phyloP scores from a whole-genome alignment of 768 basidiomycete species.

The Saitozyma podzolica region DNA sequence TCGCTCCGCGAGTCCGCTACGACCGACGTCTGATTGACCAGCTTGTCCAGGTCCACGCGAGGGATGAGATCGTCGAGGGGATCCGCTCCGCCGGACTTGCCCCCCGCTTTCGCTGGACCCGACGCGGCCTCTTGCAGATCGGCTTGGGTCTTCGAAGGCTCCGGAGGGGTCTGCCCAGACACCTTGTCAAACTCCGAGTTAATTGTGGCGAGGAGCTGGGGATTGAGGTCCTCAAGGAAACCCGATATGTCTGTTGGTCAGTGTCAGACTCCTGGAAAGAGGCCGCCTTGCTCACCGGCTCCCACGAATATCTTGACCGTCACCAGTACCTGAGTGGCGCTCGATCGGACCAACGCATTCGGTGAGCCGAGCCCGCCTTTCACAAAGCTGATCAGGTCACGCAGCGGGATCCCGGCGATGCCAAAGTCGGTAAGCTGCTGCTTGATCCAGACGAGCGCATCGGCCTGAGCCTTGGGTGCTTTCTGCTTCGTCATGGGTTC shows the following conservation, averaged over 20 bases:
- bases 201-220: constrained; percentile 88
- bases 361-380: constrained; percentile 85
- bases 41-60: constrained; percentile 82
- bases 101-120: constrained; percentile 55
- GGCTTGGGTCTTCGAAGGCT: constrained; percentile 71
- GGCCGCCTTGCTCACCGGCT: constrained; percentile 60
- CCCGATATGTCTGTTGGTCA: constrained; percentile 73
- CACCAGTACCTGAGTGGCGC: constrained; percentile 87
- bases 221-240: constrained; percentile 89
- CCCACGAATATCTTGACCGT: constrained; percentile 91
- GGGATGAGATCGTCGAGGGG: constrained; percentile 93
- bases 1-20: constrained; percentile 83
- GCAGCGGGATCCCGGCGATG: constrained; percentile 76
- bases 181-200: constrained; percentile 89
- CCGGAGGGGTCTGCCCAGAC: constrained; percentile 71
- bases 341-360: constrained; percentile 88
- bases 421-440: constrained; percentile 86
- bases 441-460: constrained; percentile 85
- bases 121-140: constrained; percentile 64
- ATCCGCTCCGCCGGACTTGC: constrained; percentile 59
- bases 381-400: constrained; percentile 84
- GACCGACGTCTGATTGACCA: constrained; percentile 80
- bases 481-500: constrained; percentile 93
- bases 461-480: constrained; percentile 93
- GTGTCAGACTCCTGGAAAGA: background rate